These are phyloP conservation scores for Mycena rebaudengoi DNA, from an alignment of 768 basidiomycete genomes.

Conservation along the genomic window DNA sequence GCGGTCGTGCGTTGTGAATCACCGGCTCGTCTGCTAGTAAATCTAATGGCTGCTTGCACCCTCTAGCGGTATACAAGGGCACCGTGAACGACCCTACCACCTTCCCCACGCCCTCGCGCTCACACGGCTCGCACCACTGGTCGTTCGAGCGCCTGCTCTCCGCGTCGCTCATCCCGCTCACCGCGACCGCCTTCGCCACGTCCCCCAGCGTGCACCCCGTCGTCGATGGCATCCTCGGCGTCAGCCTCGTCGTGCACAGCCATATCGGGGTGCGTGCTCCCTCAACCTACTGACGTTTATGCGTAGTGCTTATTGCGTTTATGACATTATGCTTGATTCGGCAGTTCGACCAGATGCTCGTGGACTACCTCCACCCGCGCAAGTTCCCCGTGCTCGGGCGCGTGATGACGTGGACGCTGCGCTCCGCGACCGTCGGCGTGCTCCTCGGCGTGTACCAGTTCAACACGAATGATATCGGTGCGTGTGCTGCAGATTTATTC, in stretches of 20 bases:
- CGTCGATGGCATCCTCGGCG: conserved; percentile 88
- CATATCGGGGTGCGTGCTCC: conserved; percentile 84
- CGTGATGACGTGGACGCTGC: conserved; percentile 76
- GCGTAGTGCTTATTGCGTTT: neutral
- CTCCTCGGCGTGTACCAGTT: conserved; percentile 96
- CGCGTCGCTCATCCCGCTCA: conserved; percentile 88
- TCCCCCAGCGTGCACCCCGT: conserved; percentile 81
- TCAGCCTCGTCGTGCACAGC: conserved; percentile 91
- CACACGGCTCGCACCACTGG: conserved; percentile 91
- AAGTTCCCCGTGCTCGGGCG: conserved; percentile 90
- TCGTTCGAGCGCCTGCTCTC: conserved; percentile 94
- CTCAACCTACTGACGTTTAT: conserved; percentile 14
- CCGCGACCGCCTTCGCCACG: conserved; percentile 85
- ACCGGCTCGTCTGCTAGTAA: conserved; percentile 26
- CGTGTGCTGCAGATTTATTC: conserved; percentile 41
- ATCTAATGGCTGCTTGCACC: neutral
- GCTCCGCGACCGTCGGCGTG: conserved; percentile 79
- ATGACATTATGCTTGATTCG: neutral
- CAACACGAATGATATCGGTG: conserved; percentile 98
- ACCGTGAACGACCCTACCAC: conserved; percentile 95
- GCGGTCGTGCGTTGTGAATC: conserved; percentile 62
- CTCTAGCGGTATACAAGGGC: conserved; percentile 89
- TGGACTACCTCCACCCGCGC: conserved; percentile 93
- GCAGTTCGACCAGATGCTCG: conserved; percentile 78
- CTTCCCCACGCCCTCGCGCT: conserved; percentile 83